Evolutionary conservation across 2,329 filamentous ascomycete species (phyloP), one percentile per base, ranked within the genome.

Genomic region (Trichophyton schoenleinii): DNA sequence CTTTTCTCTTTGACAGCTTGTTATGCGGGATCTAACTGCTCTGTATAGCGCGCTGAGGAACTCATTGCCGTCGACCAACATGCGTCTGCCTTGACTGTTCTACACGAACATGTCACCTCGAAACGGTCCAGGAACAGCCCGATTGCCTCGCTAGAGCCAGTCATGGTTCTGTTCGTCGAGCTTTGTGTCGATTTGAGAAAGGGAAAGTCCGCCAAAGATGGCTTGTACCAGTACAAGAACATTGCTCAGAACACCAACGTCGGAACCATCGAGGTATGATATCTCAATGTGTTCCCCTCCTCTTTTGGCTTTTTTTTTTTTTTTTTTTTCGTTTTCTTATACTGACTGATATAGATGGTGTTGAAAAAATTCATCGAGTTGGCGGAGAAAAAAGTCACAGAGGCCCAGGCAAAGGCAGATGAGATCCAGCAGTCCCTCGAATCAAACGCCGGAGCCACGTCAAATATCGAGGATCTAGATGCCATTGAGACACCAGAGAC

Each of bases 151-250:
- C 80, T 99, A 72, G 94, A 99, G 85, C 94, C 94, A 67, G 92
- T 99, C 68, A 97, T 99, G 91, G 83, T 97, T 77, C 87, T 96
- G 68, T 87, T 99, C 73, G 92, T 99, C 71, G 91, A 97, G 78
- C 84, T 97, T 63, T 96, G 89, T 68, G 94, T 99, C 71, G 92
- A 97, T 72, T 86, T 96, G 71, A 91, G 94, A 79, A 99, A 97
- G 80, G 94, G 94, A 70, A 99, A 99, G 79, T 83, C 94, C 64
- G 94, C 92, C 76, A 99, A 99, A 83, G 94, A 99, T 79, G 94
- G 94, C 64, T 83, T 99, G 57, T 99, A 97, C 77, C 94, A 96
- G 77, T 99, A 99, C 84, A 99, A 99, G 83, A 99, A 99, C 77
- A 97, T 96, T 68, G 92, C 91, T 61, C 94, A 99, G 77, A 99